phyloP scores from a whole-genome alignment of 73 alveolate species.

The Strombidium stylifer region DNA sequence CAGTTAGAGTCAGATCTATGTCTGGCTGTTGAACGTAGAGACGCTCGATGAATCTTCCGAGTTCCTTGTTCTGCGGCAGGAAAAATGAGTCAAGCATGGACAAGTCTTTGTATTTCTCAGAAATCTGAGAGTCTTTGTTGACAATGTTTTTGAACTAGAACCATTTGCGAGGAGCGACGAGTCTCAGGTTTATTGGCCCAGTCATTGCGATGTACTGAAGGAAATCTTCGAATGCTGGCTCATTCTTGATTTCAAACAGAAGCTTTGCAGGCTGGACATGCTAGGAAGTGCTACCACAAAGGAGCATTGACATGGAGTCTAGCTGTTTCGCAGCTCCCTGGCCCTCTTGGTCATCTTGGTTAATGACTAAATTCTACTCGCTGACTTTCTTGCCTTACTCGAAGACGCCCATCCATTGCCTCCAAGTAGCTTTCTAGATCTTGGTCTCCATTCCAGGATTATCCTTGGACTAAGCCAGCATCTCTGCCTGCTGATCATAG shows the following conservation, averaged over 20 bases:
- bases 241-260: constrained; percentile 10
- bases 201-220: constrained; percentile 9
- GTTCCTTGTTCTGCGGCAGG: not conserved
- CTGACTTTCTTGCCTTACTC: not conserved
- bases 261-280: not conserved
- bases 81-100: too few relatives aligned
- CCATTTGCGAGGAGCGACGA: not conserved
- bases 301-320: not conserved
- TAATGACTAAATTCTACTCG: not conserved
- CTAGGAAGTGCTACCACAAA: constrained; percentile 4
- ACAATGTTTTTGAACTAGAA: not conserved
- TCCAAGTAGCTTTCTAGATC: constrained; percentile 81
- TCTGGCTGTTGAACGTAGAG: not conserved
- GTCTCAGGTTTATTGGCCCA: constrained; percentile 15
- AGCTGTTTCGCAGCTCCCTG: not conserved
- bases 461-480: too few relatives aligned
- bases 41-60: not conserved
- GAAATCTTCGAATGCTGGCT: constrained; percentile 21
- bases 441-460: constrained; percentile 78
- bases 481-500: constrained; percentile 72
- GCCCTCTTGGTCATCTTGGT: not conserved
- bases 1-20: constrained; percentile 15
- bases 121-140: too few relatives aligned
- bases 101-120: too few relatives aligned
- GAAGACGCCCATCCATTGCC: constrained; percentile 90